Conservation (phyloP, 257 asterid genomes). For the Nicotiana tabacum region DNA sequence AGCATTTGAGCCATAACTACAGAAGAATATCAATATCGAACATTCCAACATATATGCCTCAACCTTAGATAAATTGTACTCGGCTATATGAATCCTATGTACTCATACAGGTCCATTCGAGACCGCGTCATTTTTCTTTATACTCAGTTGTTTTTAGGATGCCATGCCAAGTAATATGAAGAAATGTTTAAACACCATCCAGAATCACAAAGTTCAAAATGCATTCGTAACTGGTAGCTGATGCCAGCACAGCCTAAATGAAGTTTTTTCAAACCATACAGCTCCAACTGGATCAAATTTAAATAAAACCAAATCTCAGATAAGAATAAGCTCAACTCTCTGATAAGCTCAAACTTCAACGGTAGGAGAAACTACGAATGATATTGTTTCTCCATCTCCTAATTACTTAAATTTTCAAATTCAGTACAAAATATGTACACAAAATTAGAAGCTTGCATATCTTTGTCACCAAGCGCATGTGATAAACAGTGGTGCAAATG, state of each 20-base stretch:
- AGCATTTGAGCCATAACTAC: background rate
- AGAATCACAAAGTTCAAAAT: slow-evolving; percentile 9
- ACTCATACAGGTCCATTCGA: background rate
- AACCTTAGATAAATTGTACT: background rate
- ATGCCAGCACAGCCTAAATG: background rate
- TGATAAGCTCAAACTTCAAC: background rate
- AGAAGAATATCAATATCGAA: background rate
- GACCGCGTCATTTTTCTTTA: background rate
- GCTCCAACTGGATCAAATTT: slow-evolving; percentile 6
- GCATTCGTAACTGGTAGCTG: background rate
- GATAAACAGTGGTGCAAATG: background rate
- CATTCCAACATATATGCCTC: background rate
- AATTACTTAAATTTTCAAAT: background rate
- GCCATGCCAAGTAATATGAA: slow-evolving; percentile 1
- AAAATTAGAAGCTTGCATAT: background rate
- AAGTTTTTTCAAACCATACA: background rate
- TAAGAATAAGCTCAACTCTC: background rate
- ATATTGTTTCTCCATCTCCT: background rate
- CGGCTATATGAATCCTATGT: background rate
- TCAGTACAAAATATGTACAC: background rate
- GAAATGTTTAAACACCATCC: background rate
- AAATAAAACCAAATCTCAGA: background rate
- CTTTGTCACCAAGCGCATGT: background rate
- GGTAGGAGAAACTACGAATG: background rate
- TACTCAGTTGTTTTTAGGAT: background rate